Evolutionary conservation across 169 alveolate genomes (phyloP).

Genomic region (Besnoitia besnoiti): DNA sequence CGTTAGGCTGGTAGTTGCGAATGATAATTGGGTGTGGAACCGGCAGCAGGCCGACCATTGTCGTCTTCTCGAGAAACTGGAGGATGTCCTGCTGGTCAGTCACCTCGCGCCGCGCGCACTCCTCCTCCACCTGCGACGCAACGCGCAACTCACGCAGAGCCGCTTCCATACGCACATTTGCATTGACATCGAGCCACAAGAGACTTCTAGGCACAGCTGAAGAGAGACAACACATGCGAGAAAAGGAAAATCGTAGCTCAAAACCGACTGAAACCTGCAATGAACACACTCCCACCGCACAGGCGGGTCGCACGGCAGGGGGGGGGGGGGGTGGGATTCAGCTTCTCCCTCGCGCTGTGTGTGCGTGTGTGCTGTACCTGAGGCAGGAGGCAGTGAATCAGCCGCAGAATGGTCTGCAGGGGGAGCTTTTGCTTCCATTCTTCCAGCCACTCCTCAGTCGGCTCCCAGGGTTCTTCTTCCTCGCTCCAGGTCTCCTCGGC

Average conservation of each 20-base stretch:
- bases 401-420: slow-evolving; percentile 39
- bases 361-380: slow-evolving; percentile 28
- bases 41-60: slow-evolving; percentile 64
- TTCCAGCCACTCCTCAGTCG: slow-evolving; percentile 47
- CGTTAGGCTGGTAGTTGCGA: slow-evolving; percentile 55
- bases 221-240: background rate
- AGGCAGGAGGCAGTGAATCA: slow-evolving; percentile 48
- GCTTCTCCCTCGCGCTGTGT: too few relatives aligned
- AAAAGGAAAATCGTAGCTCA: background rate
- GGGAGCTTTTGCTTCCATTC: slow-evolving; percentile 47
- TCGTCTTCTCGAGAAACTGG: slow-evolving; percentile 37
- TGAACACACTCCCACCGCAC: background rate
- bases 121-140: slow-evolving; percentile 14
- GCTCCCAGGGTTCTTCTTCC: slow-evolving; percentile 38
- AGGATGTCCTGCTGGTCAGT: slow-evolving; percentile 46
- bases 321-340: too few relatives aligned
- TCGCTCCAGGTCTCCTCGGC: background rate
- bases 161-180: too few relatives aligned
- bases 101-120: slow-evolving; percentile 5
- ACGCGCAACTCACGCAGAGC: background rate
- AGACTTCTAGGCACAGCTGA: background rate
- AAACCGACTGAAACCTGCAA: background rate
- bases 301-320: background rate
- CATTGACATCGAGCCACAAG: background rate
- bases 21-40: slow-evolving; percentile 63